Evolutionary conservation across 768 basidiomycete species (phyloP).

Genomic region (Russula compacta): DNA sequence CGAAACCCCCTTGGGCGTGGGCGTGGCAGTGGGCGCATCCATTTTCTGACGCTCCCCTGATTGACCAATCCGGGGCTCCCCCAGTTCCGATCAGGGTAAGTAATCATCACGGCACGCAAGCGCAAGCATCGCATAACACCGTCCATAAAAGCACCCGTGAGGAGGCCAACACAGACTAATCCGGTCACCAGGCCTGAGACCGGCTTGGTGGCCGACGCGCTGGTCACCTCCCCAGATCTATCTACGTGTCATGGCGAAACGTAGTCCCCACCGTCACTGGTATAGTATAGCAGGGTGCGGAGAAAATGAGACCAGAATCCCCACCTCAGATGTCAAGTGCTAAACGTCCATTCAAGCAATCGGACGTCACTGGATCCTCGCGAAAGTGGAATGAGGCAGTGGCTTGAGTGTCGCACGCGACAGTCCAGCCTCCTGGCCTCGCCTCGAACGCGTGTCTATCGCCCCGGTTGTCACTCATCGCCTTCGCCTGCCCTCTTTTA

Average conservation of each 20-base stretch:
- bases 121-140: neutral
- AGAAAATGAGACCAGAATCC: neutral
- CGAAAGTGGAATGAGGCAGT: neutral
- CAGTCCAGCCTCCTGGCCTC: neutral
- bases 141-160: neutral
- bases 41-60: neutral
- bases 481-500: neutral
- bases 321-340: no score
- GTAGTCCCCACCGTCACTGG: neutral
- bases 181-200: neutral
- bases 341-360: neutral
- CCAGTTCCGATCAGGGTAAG: neutral
- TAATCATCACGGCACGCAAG: no score
- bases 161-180: neutral
- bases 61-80: neutral
- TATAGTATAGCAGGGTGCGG: neutral
- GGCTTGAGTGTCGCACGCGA: neutral
- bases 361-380: neutral
- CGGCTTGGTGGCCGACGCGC: neutral
- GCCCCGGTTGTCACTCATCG: neutral
- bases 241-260: no score
- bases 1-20: neutral
- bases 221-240: neutral
- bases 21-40: neutral
- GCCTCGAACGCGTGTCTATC: neutral